Evolutionary conservation across 345 rosid genomes (phyloP), one percentile per base, ranked within the genome.

Genomic region (Eucalyptus polyanthemos): DNA sequence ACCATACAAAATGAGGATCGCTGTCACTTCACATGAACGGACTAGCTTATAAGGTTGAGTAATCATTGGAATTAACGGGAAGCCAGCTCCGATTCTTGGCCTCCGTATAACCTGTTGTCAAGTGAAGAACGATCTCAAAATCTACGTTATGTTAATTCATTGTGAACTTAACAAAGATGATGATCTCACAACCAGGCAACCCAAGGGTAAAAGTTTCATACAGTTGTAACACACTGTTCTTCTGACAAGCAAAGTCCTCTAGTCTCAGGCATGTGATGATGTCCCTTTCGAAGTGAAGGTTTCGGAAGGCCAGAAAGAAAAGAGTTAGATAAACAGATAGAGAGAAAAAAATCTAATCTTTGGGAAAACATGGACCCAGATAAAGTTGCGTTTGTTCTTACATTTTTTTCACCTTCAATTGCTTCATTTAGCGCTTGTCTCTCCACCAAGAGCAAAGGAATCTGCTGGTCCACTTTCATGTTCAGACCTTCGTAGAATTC

Each of bases 181-280:
- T 69, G 80, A 69, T 31, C 22, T 69, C 80, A 69, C 80, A 69
- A 34, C 24, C 24, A 31, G 15, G 76, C 76, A 67, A n/a, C 76
- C 31, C 34, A 67, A 15, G 76, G 60, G 56, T 54, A 60, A 14
- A 49, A 88, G 86, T 49, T 40, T 86, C 93, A 9, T 94, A 94
- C 99, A 14, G 98, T 98, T 58, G 98, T 93, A 69, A 98, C 94
- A 17, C 98, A 97, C 93, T 97, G 99, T 88, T 98, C 99, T 93
- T 98, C 99, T 0, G 99, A 98, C 93, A 98, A 92, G 94, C 99
- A 98, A 53, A 98, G 99, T 90, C 99, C 99, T 93, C 99, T 95
- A 3, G 99, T 98, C 92, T 98, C 99, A 34, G 99, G 96, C 89
- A 98, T 92, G 93, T 97, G 99, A 94, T 95, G 98, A 91, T 98